Evolutionary conservation across 2,329 filamentous ascomycete species (phyloP), one percentile per base, ranked within the genome.

Genomic region (Juglanconis oblonga): DNA sequence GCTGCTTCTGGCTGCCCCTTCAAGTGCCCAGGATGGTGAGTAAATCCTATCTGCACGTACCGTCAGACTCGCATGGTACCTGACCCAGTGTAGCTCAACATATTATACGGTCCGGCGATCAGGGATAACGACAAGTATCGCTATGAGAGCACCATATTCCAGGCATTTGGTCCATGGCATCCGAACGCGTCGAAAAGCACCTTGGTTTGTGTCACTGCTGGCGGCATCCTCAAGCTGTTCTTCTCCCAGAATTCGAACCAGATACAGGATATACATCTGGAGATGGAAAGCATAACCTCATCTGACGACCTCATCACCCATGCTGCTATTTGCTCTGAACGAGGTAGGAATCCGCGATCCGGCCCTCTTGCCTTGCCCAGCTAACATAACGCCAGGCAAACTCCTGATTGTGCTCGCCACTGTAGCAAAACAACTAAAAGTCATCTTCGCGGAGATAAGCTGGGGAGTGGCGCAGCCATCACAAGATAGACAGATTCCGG

Each of bases 1-100:
- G 94, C 3, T 84, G 92, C 71, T 89, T 91, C 74, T 99, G 95
- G 95, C 79, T 98, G 57, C 78, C 81, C n/a, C 79, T 87, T 31
- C 77, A 82, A 33, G 79, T 32, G 32, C 53, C 42, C 1, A 40
- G 31, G 4, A 36, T 9, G 55, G 48, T 51, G 31, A 42, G 55
- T 51, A 8, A 3, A 11, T n/a, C 13, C 29, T 24, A 9, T 52
- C 47, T 82, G 3, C 69, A 10, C 24, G 45, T 3, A 24, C 10
- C n/a, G 9, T 10, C n/a, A 24, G 29, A 11, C 11, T 1, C 6
- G 3, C 52, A 33, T 5, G 38, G 17, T 11, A 36, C 11, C 55
- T 61, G 35, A 63, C 45, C 17, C 32, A 5, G 11, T 38, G 5
- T 58, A 81, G 75, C 80, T 78, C 65, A 77, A 80, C 64, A 69